These are phyloP conservation scores for Fonsecaea monophora DNA, from an alignment of 2,329 filamentous ascomycete species.

Conservation along the genomic window DNA sequence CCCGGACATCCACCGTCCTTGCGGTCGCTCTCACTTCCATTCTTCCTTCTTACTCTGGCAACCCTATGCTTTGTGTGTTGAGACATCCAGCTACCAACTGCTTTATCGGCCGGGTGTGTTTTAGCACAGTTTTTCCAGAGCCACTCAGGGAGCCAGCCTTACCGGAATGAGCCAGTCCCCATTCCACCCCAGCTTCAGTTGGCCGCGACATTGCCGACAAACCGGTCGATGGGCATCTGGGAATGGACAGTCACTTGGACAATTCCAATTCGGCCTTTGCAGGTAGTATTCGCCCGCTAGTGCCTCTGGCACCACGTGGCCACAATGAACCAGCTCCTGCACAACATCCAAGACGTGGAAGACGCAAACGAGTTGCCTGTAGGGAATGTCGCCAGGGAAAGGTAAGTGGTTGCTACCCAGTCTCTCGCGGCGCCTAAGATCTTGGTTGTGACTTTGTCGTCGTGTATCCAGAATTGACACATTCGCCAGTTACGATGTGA, in stretches of 20 bases:
- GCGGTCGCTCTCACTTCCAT: neutral
- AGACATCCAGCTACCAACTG: neutral
- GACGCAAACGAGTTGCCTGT: conserved; percentile 19
- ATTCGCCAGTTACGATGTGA: conserved; percentile 17
- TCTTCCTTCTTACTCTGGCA: neutral
- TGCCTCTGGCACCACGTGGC: neutral
- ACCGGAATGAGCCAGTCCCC: neutral
- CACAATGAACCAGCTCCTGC: neutral
- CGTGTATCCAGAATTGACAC: neutral
- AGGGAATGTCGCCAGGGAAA: conserved; percentile 16
- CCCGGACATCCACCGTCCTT: neutral
- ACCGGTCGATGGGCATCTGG: neutral
- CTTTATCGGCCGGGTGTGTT: neutral
- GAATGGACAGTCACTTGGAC: neutral
- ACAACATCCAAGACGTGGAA: neutral
- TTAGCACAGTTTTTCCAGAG: too few relatives aligned
- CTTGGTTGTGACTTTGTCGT: neutral
- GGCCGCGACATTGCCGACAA: neutral
- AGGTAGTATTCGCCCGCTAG: neutral
- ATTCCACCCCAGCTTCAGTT: neutral
- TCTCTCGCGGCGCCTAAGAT: neutral
- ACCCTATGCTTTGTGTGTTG: neutral
- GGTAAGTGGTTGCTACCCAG: neutral
- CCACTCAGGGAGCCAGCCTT: neutral
- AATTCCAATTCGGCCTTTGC: neutral